A percentile compares a stretch with the other conserved stretches of the same genome.
These are phyloP conservation scores for Rhodocollybia butyracea DNA, from an alignment of 768 basidiomycete genomes.

Conservation along the genomic window DNA sequence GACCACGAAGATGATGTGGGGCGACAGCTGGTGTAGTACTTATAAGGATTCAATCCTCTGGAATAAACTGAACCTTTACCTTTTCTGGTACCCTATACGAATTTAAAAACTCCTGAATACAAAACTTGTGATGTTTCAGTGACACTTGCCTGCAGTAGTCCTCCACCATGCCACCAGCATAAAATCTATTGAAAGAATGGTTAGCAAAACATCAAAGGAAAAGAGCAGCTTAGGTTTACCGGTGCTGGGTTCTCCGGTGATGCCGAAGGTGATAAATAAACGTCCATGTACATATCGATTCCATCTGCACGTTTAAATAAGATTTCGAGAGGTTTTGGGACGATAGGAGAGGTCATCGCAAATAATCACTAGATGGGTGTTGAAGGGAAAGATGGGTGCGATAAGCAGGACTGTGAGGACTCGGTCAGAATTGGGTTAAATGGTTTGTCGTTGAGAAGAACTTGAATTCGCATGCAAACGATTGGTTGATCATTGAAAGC, in stretches of 20 bases:
- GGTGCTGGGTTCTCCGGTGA: conserved; percentile 26
- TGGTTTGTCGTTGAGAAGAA: neutral
- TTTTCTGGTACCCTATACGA: conserved; percentile 23
- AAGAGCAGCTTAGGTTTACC: no score
- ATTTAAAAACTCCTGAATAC: neutral
- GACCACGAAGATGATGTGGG: conserved; percentile 32
- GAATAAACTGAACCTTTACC: conserved; percentile 10
- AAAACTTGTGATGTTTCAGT: neutral
- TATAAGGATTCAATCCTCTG: no score
- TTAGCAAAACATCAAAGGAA: no score
- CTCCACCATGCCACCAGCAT: conserved; percentile 39
- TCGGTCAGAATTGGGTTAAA: neutral
- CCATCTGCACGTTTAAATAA: conserved; percentile 29
- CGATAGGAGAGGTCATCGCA: neutral
- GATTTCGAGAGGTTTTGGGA: conserved; percentile 25
- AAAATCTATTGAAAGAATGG: no score
- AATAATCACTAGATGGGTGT: neutral
- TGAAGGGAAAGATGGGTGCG: neutral
- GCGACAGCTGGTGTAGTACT: conserved; percentile 22
- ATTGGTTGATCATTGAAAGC: neutral
- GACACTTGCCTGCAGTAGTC: conserved; percentile 25
- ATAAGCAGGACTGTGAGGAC: neutral
- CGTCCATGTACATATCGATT: conserved; percentile 30
- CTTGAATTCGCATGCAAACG: no score
- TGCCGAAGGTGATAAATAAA: conserved; percentile 29